Base-by-base conservation (phyloP, 176 grass and related monocot species). In the Carex cristatella region DNA sequence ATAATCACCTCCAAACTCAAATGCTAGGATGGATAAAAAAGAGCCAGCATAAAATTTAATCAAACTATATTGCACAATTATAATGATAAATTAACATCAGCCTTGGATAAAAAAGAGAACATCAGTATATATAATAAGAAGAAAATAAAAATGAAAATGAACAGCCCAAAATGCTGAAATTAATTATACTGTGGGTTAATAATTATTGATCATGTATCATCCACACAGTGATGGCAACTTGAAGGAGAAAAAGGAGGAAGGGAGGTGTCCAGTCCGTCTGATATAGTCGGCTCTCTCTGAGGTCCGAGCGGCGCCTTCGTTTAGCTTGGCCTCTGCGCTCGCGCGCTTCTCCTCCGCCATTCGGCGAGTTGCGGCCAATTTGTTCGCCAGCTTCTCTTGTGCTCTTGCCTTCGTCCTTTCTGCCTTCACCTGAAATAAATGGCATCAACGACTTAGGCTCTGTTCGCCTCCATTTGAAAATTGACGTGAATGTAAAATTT, bases 141-240 rank as follows among this genome's bases (percentile, higher is more conserved):
- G 59, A 81, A 81, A 61, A 63, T 19, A 14, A 83, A 37, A 28
- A 59, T 63, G 59, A 81, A 81, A 61, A 63, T 19, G 27, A 30
- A 53, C 60, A 65, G 13, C 63, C 14, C 11, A 83, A 68, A 61
- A 83, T 28, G 12, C 33, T 65, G 30, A 46, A 75, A 32, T 40
- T 40, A 75, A 32, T 40, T 40, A 40, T 46, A 83, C 40, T 82
- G 38, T 46, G 80, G 27, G 80, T 82, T 82, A 67, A 83, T 69
- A 51, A 7, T 35, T 81, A 71, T n/a, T 71, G 15, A 71, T 44
- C 10, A 30, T 44, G 7, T 49, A 46, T 87, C 70, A 96, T 84
- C 91, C 93, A 81, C 95, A 98, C 0, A 98, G 81, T 12, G 89
- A 98, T 9, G 92, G 90, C 54, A 98, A 69, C 89, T 90, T 98